Evolutionary conservation across 768 basidiomycete genomes (phyloP), one percentile per base, ranked within the genome.

Genomic region (Tricholoma saponaceum): DNA sequence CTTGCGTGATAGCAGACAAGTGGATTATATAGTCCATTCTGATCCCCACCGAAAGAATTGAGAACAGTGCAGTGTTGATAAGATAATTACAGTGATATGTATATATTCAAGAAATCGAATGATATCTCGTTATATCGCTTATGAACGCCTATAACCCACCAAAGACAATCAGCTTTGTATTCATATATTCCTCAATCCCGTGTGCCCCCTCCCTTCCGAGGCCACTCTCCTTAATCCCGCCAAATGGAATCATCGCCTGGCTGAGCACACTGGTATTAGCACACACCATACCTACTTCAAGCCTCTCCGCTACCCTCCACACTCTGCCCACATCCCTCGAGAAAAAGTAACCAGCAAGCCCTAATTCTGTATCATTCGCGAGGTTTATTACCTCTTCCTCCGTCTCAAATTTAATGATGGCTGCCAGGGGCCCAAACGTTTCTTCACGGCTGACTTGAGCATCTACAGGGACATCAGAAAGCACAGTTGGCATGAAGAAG

Each of bases 291-390:
- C 95, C 96, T 5, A 95, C 93, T 72, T 99, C 93, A 26, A 98
- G 77, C 62, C 81, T 88, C 76, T 97, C 97, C 14, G 95, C 93
- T 16, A 99, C 95, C 41, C 96, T 83, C 91, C 92, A 98, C 43
- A 92, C 87, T 37, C 95, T 76, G 3, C 92, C 90, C 5, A 97
- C 79, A 68, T 98, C 96, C 62, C 81, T 68, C 37, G 81, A 81
- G 79, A 86, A 99, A 79, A 98, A 95, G 74, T 98, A 97, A 4
- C 95, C 95, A 18, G 96, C 94, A 22, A 99, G 78, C 0, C 97
- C 97, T 25, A 90, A 83, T 18, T 90, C 83, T 0, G 86, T 80
- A 63, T 83, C 75, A 71, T 99, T 98, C 30, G 96, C 96, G 52
- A 93, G 72, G 62, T 79, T 78, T 56, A 98, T 78, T 0, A 94